These are phyloP conservation scores for Aspergillus ruber DNA, from an alignment of 2,329 filamentous ascomycete genomes.

Conservation along the genomic window DNA sequence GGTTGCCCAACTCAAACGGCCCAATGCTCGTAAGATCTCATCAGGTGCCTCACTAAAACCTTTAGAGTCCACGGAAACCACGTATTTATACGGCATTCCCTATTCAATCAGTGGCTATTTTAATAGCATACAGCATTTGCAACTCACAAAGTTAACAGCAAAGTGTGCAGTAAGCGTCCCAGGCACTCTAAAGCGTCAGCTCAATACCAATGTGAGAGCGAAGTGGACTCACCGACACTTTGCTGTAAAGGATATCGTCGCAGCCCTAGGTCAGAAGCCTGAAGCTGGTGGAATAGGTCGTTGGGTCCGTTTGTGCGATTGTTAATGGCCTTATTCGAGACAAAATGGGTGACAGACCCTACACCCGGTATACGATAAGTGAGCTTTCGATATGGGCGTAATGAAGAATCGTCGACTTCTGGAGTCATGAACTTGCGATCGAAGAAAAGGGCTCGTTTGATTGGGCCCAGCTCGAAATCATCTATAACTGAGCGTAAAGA, in stretches of 20 bases:
- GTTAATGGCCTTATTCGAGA: constrained; percentile 50
- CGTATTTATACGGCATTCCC: constrained; percentile 56
- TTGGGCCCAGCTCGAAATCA: constrained; percentile 23
- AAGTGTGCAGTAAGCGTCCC: constrained; percentile 43
- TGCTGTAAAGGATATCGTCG: constrained; percentile 32
- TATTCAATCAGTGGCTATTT: constrained; percentile 11
- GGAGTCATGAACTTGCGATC: constrained; percentile 21
- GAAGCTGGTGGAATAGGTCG: constrained; percentile 51
- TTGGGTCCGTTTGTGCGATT: constrained; percentile 51
- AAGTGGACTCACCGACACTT: constrained; percentile 25
- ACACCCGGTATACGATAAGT: constrained; percentile 26
- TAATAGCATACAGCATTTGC: background rate
- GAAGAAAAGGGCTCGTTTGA: constrained; percentile 20
- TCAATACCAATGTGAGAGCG: background rate
- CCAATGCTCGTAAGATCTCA: constrained; percentile 40
- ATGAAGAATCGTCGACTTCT: constrained; percentile 23
- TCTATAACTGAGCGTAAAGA: constrained; percentile 28
- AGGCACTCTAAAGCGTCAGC: constrained; percentile 18
- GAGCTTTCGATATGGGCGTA: constrained; percentile 25
- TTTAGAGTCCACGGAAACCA: constrained; percentile 43
- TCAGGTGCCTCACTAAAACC: constrained; percentile 37
- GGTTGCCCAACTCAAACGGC: constrained; percentile 50
- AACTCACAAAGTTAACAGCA: constrained; percentile 42
- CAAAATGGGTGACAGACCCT: constrained; percentile 51
- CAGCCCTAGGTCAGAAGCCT: constrained; percentile 42